Base-by-base conservation (phyloP, 1,284 basidiomycete species). In the Mycosarcoma maydis region DNA sequence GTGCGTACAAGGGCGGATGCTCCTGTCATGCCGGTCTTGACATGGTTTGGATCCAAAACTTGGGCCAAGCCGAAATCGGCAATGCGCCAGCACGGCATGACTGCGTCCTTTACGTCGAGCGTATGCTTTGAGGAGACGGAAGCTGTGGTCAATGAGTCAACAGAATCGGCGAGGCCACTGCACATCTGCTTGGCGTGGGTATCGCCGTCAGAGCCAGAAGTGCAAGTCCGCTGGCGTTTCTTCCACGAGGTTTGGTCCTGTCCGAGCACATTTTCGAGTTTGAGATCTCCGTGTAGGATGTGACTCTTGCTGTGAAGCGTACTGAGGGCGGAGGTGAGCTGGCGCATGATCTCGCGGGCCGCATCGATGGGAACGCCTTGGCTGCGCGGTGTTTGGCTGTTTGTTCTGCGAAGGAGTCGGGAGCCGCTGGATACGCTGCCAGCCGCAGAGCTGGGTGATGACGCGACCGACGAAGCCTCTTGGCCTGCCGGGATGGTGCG, bases 181-280 rank as follows among this genome's bases (percentile, higher is more conserved):
- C 61, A 57, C 42, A 45, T 42, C 29, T 65, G 54, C 9, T 54
- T 48, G 3, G 61, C 53, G 33, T 36, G 54, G 10, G 14, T 26
- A 3, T 34, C 46, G 6, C 27, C 45, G n/a, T 50, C 44, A n/a
- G 53, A 55, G 10, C 37, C 26, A 10, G 20, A 9, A 30, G 43
- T 33, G 2, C 46, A 48, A 36, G 40, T 49, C 17, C 55, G 54
- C 32, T 69, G 66, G 14, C 66, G 66, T 40, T 69, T 62, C 47
- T 62, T 62, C 66, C 66, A 69, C 1, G 66, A 69, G 5, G 55
- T 52, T 48, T 51, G 52, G 11, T 50, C 53, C 46, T 76, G 72
- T 20, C 73, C 75, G 3, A 98, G 87, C 42, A 98, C 89, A 84
- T 98, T 98, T 84, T 98, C 95, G 54, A 97, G 87, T 84, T 98